A percentile compares a stretch with the other conserved stretches of the same genome.
Conservation (phyloP, 345 rosid species). For the Murraya koenigii region DNA sequence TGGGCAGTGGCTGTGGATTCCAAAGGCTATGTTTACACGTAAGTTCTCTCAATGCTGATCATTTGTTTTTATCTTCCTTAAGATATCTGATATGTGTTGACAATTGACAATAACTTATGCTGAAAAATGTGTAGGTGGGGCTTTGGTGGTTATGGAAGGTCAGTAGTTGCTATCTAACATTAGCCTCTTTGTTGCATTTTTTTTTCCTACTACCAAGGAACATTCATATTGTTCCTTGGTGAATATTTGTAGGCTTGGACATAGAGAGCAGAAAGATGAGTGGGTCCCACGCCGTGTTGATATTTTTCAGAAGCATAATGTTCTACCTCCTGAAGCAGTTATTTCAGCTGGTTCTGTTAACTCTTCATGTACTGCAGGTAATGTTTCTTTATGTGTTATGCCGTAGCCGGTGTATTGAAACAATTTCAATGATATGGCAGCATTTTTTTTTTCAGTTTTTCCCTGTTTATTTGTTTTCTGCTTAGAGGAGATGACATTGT, state of each 20-base stretch:
- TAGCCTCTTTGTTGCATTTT: neutral
- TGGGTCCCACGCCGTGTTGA: constrained; percentile 94
- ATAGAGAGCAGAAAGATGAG: constrained; percentile 98
- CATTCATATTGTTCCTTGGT: constrained; percentile 16
- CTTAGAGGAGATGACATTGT: neutral
- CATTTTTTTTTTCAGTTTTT: neutral
- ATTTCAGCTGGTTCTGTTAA: constrained; percentile 81
- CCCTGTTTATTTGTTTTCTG: neutral
- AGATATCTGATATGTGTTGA: neutral
- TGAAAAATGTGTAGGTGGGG: constrained; percentile 78
- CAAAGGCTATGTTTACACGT: constrained; percentile 95
- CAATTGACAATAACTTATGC: constrained; percentile 19
- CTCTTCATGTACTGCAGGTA: constrained; percentile 98
- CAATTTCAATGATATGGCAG: neutral
- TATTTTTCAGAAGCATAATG: constrained; percentile 66
- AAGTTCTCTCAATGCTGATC: constrained; percentile 30
- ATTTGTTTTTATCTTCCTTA: constrained; percentile 9
- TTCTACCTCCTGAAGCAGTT: constrained; percentile 74
- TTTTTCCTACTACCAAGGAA: neutral
- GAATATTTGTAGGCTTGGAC: constrained; percentile 73
- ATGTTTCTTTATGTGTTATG: constrained; percentile 7
- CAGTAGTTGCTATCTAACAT: constrained; percentile 22
- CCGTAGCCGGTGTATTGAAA: neutral
- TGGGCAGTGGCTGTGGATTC: constrained; percentile 84
- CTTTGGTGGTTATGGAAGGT: constrained; percentile 99